Conservation (phyloP, 2,329 filamentous ascomycete genomes). For the Fusarium illudens region DNA sequence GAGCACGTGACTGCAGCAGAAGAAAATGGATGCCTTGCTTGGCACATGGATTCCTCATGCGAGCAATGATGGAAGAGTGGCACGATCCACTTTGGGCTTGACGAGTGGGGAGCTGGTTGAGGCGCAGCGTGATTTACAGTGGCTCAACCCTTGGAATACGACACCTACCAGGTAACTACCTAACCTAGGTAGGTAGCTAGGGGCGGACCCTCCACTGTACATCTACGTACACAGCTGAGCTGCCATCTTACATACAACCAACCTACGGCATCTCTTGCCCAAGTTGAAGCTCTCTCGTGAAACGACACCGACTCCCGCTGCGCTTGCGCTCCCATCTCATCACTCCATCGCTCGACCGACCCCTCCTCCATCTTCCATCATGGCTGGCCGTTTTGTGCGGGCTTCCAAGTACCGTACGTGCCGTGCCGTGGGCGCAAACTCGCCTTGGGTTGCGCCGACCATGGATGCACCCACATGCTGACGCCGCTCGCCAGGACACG, state of each 20-base stretch:
- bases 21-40: constrained; percentile 17
- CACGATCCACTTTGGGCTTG: constrained; percentile 18
- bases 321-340: constrained; percentile 13
- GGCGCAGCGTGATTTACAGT: constrained; percentile 40
- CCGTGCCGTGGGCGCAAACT: constrained; percentile 35
- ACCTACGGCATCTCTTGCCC: constrained; percentile 32
- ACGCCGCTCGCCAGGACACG: constrained; percentile 74
- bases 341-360: constrained; percentile 7
- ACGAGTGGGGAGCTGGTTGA: constrained; percentile 34
- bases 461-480: constrained; percentile 36
- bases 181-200: constrained; percentile 11
- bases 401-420: constrained; percentile 74
- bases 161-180: constrained; percentile 5
- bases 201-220: neutral
- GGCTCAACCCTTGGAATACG: constrained; percentile 27
- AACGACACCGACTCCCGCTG: constrained; percentile 15
- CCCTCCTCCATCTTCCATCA: constrained; percentile 46
- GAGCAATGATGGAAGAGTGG: constrained; percentile 6
- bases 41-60: constrained; percentile 14
- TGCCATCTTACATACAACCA: constrained; percentile 34
- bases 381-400: constrained; percentile 73
- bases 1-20: constrained; percentile 28
- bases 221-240: constrained; percentile 1
- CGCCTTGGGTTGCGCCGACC: constrained; percentile 30
- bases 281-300: constrained; percentile 23